Base-by-base conservation (phyloP, 2,329 filamentous ascomycete genomes). In the Neofusicoccum laricinum region DNA sequence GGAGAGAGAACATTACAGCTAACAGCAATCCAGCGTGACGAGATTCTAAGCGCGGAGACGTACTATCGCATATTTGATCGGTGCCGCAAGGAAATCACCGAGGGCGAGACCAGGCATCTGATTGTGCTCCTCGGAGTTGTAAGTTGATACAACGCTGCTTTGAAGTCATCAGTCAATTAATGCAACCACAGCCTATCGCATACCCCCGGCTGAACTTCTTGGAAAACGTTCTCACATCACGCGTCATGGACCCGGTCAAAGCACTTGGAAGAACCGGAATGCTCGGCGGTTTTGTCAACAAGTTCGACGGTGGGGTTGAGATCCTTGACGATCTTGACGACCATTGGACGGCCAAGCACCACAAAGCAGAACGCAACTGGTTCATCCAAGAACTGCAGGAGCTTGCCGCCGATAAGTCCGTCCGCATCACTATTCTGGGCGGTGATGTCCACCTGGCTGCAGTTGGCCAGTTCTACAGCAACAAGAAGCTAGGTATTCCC, bases 311-410 rank as follows among this genome's bases (percentile, higher is more conserved):
- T 21, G 92, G 92, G 17, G 90, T 95, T 5, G 95, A 98, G 76
- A 91, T 98, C 14, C 81, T 96, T 32, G 93, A 97, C 73, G 93
- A 96, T 71, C 80, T 97, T 10, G 94, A 97, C 73, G 95, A 98
- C 76, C 94, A 99, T 74, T 99, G 95, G 95, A 97, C 94, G 0
- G 92, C 94, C 41, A 96, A 92, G 74, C 91, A 93, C 73, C 93
- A 98, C 80, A 99, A 98, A 75, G 84, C 87, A 30, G 95, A 99
- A 78, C 88, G 95, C 58, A 91, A 89, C 67, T 90, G 91, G 76
- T 84, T 98, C 67, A 87, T 99, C 45, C 90, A 95, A 73, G 93
- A 97, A 71, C 81, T 99, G 30, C 96, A 99, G 77, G 92, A 97
- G 71, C 83, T 99, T 65, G 93, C 96, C 8, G 92, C 92, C 21